A percentile compares a stretch with the other conserved stretches of the same genome.
phyloP scores from a whole-genome alignment of 495 filamentous ascomycete species.

The Daldinia childiae region DNA sequence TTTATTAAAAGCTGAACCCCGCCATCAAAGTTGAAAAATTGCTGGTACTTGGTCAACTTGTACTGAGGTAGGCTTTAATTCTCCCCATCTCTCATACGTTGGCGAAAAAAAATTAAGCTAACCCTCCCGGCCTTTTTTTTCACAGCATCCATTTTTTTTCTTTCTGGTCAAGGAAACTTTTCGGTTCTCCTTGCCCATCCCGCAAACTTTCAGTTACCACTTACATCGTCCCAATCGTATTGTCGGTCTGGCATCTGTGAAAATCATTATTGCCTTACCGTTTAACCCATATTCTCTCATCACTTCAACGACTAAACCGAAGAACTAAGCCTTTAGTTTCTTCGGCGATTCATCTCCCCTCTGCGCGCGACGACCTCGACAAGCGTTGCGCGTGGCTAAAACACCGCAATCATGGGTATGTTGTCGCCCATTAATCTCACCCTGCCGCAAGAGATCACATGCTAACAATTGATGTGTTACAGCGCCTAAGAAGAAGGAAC shows the following conservation, averaged over 20 bases:
- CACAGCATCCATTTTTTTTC: conserved; percentile 38
- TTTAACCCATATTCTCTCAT: conserved; percentile 3
- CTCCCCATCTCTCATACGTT: conserved; percentile 26
- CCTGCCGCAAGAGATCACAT: conserved; percentile 18
- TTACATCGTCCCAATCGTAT: conserved; percentile 24
- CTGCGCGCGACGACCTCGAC: conserved; percentile 58
- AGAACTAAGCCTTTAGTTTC: conserved; percentile 32
- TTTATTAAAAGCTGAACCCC: conserved; percentile 22
- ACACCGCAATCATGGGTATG: conserved; percentile 90
- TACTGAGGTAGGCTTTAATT: conserved; percentile 17
- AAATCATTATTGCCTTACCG: conserved; percentile 12
- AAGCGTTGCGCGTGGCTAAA: conserved; percentile 55
- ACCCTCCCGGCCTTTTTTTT: conserved; percentile 39
- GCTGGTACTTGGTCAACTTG: conserved; percentile 19
- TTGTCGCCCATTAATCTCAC: conserved; percentile 43
- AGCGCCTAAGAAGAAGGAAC: conserved; percentile 91
- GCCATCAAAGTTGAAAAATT: conserved; percentile 24
- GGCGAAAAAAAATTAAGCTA: conserved; percentile 34
- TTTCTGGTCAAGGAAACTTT: conserved; percentile 34
- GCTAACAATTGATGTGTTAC: conserved; percentile 37
- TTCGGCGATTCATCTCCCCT: conserved; percentile 37
- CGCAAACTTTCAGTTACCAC: conserved; percentile 23
- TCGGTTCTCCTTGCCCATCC: conserved; percentile 34
- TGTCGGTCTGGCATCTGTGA: conserved; percentile 19
- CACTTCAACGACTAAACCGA: conserved; percentile 4